Conservation (phyloP, 768 basidiomycete genomes). For the Hygrocybe coccinea region DNA sequence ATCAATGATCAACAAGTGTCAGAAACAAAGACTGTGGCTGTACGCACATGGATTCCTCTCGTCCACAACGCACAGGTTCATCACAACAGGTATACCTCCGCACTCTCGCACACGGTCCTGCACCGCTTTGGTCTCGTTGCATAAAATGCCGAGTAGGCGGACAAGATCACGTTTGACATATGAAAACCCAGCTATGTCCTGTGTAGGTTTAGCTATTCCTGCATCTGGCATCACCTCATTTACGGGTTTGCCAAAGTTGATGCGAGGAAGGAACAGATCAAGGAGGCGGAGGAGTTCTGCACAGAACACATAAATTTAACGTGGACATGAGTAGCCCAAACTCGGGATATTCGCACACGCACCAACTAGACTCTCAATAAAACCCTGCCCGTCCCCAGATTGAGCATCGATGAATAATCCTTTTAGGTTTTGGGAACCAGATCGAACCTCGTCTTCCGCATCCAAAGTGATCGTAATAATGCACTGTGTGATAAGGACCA, state of each 20-base stretch:
- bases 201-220: conserved; percentile 24
- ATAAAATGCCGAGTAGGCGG: conserved; percentile 77
- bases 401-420: conserved; percentile 42
- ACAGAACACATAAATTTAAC: conserved; percentile 3
- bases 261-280: conserved; percentile 77
- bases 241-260: conserved; percentile 71
- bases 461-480: conserved; percentile 60
- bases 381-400: conserved; percentile 33
- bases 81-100: conserved; percentile 74
- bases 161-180: conserved; percentile 88
- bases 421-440: conserved; percentile 36
- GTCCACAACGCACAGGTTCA: conserved; percentile 87
- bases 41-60: conserved; percentile 88
- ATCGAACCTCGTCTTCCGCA: conserved; percentile 38
- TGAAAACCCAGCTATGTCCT: conserved; percentile 57
- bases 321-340: neutral
- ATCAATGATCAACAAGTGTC: conserved; percentile 8
- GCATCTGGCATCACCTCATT: conserved; percentile 16
- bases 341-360: conserved; percentile 19
- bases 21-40: neutral
- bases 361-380: conserved; percentile 60
- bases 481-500: conserved; percentile 75
- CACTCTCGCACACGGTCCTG: conserved; percentile 71
- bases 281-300: conserved; percentile 71
- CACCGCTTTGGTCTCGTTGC: conserved; percentile 54